A percentile compares a stretch with the other conserved stretches of the same genome.
phyloP scores from a whole-genome alignment of 148 eudicot genomes.

The Camellia sinensis region DNA sequence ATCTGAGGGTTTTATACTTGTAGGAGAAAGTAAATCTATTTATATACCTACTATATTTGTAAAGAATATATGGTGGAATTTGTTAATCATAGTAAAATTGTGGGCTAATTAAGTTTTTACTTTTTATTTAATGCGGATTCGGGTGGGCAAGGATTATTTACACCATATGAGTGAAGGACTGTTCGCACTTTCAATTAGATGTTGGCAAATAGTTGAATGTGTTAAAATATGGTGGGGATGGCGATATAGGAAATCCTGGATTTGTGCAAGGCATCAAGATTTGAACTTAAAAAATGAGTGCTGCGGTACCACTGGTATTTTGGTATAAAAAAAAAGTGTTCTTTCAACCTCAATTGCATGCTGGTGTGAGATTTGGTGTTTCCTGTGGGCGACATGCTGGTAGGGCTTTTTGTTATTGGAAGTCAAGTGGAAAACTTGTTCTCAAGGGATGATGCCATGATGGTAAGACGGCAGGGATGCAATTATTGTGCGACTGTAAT shows the following conservation, averaged over 20 bases:
- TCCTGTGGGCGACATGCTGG: not conserved
- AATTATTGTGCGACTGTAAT: not conserved
- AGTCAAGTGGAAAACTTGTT: not conserved
- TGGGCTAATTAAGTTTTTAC: not conserved
- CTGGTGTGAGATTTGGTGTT: not conserved
- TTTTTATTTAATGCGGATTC: not conserved
- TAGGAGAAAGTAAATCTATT: not conserved
- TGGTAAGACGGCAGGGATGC: slow-evolving; percentile 1
- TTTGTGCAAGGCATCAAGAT: not conserved
- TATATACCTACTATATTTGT: not conserved
- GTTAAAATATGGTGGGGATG: not conserved
- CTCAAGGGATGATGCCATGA: slow-evolving; percentile 1
- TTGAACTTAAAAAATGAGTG: slow-evolving; percentile 1
- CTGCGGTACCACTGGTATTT: not conserved
- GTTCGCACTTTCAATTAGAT: not conserved
- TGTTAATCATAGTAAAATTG: not conserved
- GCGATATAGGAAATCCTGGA: too few species aligned
- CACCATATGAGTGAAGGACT: not conserved
- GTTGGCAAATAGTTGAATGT: not conserved
- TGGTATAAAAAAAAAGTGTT: not conserved
- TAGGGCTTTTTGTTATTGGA: not conserved
- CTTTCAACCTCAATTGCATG: not conserved
- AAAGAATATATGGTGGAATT: not conserved
- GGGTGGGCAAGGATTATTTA: not conserved
- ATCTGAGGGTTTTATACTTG: not conserved